Percentiles rank a stretch among this genome's conserved stretches.
Evolutionary conservation across 1,284 basidiomycete species (phyloP).

Genomic region (Ustilago curta): DNA sequence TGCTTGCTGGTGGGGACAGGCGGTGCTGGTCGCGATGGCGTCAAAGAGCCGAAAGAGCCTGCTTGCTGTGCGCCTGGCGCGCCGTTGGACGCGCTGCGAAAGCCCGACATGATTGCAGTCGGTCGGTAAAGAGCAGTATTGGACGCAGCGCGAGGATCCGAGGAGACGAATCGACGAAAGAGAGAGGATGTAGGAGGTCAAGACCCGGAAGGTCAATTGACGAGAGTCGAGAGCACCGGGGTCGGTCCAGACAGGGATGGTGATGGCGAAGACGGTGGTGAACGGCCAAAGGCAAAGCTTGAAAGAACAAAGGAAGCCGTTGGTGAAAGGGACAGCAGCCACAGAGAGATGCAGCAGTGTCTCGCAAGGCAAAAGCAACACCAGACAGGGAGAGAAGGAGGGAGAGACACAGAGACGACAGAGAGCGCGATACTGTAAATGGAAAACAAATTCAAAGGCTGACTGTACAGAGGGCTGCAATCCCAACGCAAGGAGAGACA

Average conservation of each 20-base stretch:
- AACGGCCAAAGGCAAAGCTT: background rate
- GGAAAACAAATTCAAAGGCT: too few relatives aligned
- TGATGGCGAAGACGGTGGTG: background rate
- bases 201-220: background rate
- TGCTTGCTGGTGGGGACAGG: conserved; percentile 56
- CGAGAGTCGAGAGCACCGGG: background rate
- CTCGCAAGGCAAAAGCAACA: conserved; percentile 2
- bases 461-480: too few relatives aligned
- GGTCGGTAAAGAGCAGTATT: background rate
- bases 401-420: background rate
- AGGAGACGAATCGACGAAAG: background rate
- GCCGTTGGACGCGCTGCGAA: conserved; percentile 33
- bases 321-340: conserved; percentile 1
- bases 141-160: background rate
- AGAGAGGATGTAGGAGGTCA: background rate
- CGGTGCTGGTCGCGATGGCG: conserved; percentile 62
- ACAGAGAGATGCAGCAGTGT: background rate
- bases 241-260: background rate
- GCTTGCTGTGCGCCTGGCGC: conserved; percentile 19
- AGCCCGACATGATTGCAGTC: conserved; percentile 46
- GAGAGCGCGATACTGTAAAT: too few relatives aligned
- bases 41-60: conserved; percentile 53
- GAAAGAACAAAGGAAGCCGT: background rate
- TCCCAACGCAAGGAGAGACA: too few relatives aligned
- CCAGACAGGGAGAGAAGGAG: background rate